Base-by-base conservation (phyloP, 805 yeast genomes). In the Starmerella roubikii region DNA sequence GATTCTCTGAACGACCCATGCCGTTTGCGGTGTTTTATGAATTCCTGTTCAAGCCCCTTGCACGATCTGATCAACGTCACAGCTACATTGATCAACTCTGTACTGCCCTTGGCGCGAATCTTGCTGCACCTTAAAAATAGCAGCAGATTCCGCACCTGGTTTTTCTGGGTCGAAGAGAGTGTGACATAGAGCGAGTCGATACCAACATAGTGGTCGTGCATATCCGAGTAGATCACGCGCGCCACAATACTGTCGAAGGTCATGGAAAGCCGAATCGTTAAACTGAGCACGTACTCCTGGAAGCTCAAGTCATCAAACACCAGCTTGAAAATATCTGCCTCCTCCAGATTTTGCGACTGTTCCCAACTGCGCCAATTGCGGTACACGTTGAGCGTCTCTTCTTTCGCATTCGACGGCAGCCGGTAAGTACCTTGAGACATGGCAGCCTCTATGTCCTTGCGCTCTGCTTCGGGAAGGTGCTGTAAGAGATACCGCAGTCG, bases 281-380 rank as follows among this genome's bases (percentile, higher is more conserved):
- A 20, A 17, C 48, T 41, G 16, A 41, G 38, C 13, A 41, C 42
- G 30, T 30, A 37, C 30, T 49, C 46, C 18, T 42, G 42, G 33
- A 47, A 42, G 4, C 38, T 22, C 18, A 29, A 26, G 23, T 40
- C 48, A 17, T 41, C 42, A 18, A 49, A 42, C 2, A 45, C 46
- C 6, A 29, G 43, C 12, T 34, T 25, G 30, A 54, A 54, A 9
- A 60, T 30, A n/a, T 55, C 53, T 12, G 57, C 38, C 9, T 49
- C 39, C 1, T 31, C 38, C 1, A 46, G 33, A 4, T 47, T 42
- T 7, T 41, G 45, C 10, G 43, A 40, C 10, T 46, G 77, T 50
- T 88, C 98, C 96, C 97, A 86, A 42, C 75, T 74, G 64, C 96
- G 72, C 96, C 97, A 91, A 12, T 68, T 64, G 0, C 76, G 64